Percentiles rank a stretch among this genome's conserved stretches.
Evolutionary conservation across 2,329 filamentous ascomycete species (phyloP).

Genomic region (Phialemonium atrogriseum): DNA sequence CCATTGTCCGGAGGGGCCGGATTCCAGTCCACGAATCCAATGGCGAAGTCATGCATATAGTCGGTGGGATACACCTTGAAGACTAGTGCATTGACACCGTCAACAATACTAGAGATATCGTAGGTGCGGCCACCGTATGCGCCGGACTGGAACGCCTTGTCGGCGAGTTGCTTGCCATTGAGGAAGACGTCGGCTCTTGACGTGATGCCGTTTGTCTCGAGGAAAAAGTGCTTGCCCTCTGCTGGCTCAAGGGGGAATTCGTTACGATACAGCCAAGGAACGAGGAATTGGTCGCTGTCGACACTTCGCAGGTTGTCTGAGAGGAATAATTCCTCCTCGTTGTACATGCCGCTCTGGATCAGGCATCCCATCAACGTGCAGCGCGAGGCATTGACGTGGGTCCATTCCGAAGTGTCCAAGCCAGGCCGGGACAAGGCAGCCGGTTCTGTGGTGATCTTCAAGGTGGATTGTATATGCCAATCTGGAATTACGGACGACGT

Average conservation of each 20-base stretch:
- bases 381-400: slow-evolving; percentile 34
- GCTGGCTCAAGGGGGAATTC: slow-evolving; percentile 34
- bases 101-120: slow-evolving; percentile 39
- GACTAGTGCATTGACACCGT: slow-evolving; percentile 39
- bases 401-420: slow-evolving; percentile 40
- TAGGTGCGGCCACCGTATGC: slow-evolving; percentile 48
- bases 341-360: slow-evolving; percentile 41
- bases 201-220: slow-evolving; percentile 51
- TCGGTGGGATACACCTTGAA: slow-evolving; percentile 49
- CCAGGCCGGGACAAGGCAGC: slow-evolving; percentile 30
- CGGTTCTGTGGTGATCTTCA: slow-evolving; percentile 25
- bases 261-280: slow-evolving; percentile 51
- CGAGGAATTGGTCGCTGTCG: slow-evolving; percentile 36
- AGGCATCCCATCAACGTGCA: slow-evolving; percentile 51
- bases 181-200: slow-evolving; percentile 52
- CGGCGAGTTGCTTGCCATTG: slow-evolving; percentile 45
- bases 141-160: slow-evolving; percentile 40
- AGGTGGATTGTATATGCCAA: slow-evolving; percentile 42
- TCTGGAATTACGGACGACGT: slow-evolving; percentile 25
- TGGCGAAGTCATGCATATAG: slow-evolving; percentile 49
- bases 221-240: slow-evolving; percentile 34
- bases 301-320: slow-evolving; percentile 36
- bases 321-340: slow-evolving; percentile 46
- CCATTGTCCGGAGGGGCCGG: slow-evolving; percentile 54
- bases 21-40: slow-evolving; percentile 57